Base-by-base conservation (phyloP, 345 rosid genomes). In the Populus ilicifolia region DNA sequence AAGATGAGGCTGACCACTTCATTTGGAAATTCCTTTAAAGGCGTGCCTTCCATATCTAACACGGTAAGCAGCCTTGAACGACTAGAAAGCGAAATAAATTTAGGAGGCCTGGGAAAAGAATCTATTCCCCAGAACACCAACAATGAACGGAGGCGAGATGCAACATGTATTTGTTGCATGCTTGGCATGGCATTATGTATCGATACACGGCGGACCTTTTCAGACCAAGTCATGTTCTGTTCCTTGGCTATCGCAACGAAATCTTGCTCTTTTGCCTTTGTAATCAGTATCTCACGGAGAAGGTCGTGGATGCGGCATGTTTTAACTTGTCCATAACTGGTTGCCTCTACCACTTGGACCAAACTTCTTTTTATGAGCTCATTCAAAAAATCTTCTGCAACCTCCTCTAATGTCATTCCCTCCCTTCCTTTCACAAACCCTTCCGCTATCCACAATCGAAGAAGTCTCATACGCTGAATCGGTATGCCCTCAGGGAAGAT, bases 141-240 rank as follows among this genome's bases (percentile, higher is more conserved):
- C 25, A 83, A 59, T 7, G 85, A 83, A 46, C 81, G 85, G 14
- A 71, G 50, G 77, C 72, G 38, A 76, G 30, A 36, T 48, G 52
- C 18, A 62, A 38, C 14, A 67, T 67, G 29, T 68, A n/a, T 50
- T 76, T 65, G 33, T 76, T 54, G 36, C 48, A 52, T 16, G 17
- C 61, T 66, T 18, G 67, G 66, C 68, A 67, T 14, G 39, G 25
- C 78, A 67, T 62, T 7, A 50, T 64, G 20, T 48, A 76, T 36
- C 35, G 68, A 38, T 67, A 67, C 54, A 50, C 71, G 8, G 52
- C 50, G 8, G 67, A 65, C 69, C 67, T 72, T 33, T 29, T 76
- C 67, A 36, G 46, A 46, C 75, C 75, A 59, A 33, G 2, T 1
- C 66, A 38, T 10, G 59, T 43, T 10, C 44, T 41, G 44, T 36